A percentile compares a stretch with the other conserved stretches of the same genome.
Evolutionary conservation across 176 grass and related monocot genomes (phyloP).

Genomic region (Avena insularis): DNA sequence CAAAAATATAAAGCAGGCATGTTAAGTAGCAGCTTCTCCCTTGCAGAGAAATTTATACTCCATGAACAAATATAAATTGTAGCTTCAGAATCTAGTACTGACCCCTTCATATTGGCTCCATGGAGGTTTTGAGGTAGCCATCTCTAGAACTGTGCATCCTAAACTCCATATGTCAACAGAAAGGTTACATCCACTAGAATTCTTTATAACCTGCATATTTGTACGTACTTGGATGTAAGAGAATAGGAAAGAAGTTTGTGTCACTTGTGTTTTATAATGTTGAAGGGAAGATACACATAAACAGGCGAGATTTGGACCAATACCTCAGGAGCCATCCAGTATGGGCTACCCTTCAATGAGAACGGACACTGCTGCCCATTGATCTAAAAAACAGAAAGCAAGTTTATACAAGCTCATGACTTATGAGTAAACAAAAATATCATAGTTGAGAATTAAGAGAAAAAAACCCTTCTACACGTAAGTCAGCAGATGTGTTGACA

Average conservation of each 20-base stretch:
- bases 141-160: constrained; percentile 98
- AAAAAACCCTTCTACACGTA: constrained; percentile 24
- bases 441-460: neutral
- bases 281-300: constrained; percentile 16
- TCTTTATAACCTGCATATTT: constrained; percentile 84
- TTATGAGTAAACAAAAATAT: constrained; percentile 6
- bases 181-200: constrained; percentile 95
- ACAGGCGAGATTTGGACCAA: constrained; percentile 35
- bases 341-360: constrained; percentile 96
- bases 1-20: constrained; percentile 36
- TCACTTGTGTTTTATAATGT: constrained; percentile 5
- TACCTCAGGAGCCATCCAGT: constrained; percentile 99
- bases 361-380: constrained; percentile 91
- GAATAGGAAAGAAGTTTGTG: constrained; percentile 21
- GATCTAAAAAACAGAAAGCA: constrained; percentile 67
- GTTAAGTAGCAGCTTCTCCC: neutral
- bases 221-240: constrained; percentile 18
- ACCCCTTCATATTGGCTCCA: constrained; percentile 99
- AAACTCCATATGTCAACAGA: constrained; percentile 99
- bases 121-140: constrained; percentile 99
- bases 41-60: constrained; percentile 28
- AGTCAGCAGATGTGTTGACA: constrained; percentile 24
- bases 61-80: constrained; percentile 41
- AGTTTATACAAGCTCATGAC: constrained; percentile 16
- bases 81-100: constrained; percentile 51